These are phyloP conservation scores for Coffea humblotiana DNA, from an alignment of 305 asterid genomes.

Conservation along the genomic window DNA sequence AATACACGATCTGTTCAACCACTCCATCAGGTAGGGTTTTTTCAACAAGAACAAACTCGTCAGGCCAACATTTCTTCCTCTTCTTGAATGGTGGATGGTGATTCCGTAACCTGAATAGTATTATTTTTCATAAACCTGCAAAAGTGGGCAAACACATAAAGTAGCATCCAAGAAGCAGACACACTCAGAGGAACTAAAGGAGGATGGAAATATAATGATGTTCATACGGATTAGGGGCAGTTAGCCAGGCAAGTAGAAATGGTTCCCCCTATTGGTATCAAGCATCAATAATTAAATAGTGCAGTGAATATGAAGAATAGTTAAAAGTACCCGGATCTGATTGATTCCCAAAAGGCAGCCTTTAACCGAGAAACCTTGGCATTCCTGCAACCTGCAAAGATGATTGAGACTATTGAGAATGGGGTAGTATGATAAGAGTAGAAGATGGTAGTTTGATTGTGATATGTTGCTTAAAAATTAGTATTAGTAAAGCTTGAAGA, in stretches of 20 bases:
- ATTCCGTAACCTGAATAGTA: conserved; percentile 65
- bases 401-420: not conserved
- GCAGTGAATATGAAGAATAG: not conserved
- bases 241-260: not conserved
- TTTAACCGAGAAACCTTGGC: conserved; percentile 50
- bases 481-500: too few species aligned
- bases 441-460: not conserved
- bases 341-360: conserved; percentile 91
- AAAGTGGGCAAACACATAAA: conserved; percentile 8
- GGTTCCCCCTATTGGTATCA: not conserved
- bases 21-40: conserved; percentile 70
- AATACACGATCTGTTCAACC: conserved; percentile 82
- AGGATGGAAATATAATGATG: not conserved
- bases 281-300: not conserved
- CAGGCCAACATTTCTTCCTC: conserved; percentile 69
- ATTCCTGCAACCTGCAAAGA: conserved; percentile 60
- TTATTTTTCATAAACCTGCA: conserved; percentile 77
- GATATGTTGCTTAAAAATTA: too few species aligned
- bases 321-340: conserved; percentile 82
- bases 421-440: not conserved
- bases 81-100: conserved; percentile 55
- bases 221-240: not conserved
- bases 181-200: not conserved
- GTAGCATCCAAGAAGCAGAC: not conserved
- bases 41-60: conserved; percentile 86